phyloP scores from a whole-genome alignment of 441 rosid species.

The Kokia cookei region DNA sequence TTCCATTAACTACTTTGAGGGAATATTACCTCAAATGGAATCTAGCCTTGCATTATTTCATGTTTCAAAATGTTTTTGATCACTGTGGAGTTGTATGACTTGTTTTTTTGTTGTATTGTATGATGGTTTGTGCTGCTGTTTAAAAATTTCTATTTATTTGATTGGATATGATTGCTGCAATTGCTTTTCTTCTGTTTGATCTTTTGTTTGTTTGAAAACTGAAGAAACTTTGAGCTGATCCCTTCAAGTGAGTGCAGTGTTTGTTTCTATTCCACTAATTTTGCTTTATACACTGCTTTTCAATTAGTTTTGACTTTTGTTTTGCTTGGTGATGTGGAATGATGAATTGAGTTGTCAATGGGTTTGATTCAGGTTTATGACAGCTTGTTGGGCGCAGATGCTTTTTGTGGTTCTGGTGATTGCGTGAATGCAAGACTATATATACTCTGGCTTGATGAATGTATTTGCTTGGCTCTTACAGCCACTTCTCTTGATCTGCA shows the following conservation, averaged over 20 bases:
- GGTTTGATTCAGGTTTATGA: constrained; percentile 92
- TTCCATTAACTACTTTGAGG: neutral
- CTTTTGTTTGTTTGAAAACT: neutral
- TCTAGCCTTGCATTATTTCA: neutral
- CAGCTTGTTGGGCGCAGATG: constrained; percentile 86
- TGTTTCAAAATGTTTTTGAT: neutral
- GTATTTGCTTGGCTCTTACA: constrained; percentile 65
- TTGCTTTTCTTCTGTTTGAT: neutral
- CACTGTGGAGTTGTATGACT: neutral
- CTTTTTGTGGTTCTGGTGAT: constrained; percentile 97
- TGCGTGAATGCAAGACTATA: constrained; percentile 75
- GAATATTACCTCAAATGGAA: neutral
- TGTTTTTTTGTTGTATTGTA: neutral
- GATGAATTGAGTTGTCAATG: constrained; percentile 70
- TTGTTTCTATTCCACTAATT: neutral
- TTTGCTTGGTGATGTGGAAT: constrained; percentile 33
- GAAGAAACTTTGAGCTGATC: neutral
- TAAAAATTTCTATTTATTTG: neutral
- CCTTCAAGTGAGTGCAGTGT: neutral
- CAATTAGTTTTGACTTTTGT: constrained; percentile 7
- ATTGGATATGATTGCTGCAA: neutral
- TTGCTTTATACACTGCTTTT: constrained; percentile 4
- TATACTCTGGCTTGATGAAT: constrained; percentile 71
- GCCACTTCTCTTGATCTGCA: constrained; percentile 60
- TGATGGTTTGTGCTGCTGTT: neutral